A percentile compares a stretch with the other conserved stretches of the same genome.
Evolutionary conservation across 331 rosid genomes (phyloP).

Genomic region (Pyrus hybrid): DNA sequence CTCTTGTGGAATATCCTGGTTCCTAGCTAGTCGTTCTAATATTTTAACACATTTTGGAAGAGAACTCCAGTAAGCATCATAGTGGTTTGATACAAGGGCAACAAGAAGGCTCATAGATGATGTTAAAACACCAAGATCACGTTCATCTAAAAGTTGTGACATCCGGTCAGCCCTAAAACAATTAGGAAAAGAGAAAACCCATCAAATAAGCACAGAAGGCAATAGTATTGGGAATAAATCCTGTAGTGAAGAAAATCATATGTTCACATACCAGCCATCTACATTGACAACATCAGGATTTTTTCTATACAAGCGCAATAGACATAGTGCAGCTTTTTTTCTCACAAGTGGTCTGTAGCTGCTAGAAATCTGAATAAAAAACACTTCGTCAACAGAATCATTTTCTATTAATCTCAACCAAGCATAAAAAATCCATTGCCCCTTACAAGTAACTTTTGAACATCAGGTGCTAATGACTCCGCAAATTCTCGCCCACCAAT

Average conservation of each 20-base stretch:
- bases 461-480: constrained; percentile 97
- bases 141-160: constrained; percentile 98
- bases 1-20: constrained; percentile 96
- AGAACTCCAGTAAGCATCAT: constrained; percentile 88
- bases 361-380: constrained; percentile 68
- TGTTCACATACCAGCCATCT: constrained; percentile 83
- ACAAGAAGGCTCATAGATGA: constrained; percentile 98
- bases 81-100: constrained; percentile 84
- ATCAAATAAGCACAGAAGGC: constrained; percentile 14
- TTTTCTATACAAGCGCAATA: constrained; percentile 91
- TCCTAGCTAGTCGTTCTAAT: constrained; percentile 94
- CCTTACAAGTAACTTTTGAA: constrained; percentile 88
- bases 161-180: constrained; percentile 91
- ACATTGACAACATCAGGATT: constrained; percentile 98
- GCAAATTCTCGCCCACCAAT: constrained; percentile 99
- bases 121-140: constrained; percentile 97
- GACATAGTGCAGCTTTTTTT: constrained; percentile 94
- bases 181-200: neutral
- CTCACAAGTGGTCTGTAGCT: constrained; percentile 99
- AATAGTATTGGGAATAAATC: constrained; percentile 6
- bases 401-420: constrained; percentile 13
- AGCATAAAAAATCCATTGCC: constrained; percentile 4
- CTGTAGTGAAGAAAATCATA: constrained; percentile 17
- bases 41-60: constrained; percentile 96
- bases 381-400: neutral